phyloP scores from a whole-genome alignment of 805 yeast genomes.

The Metschnikowia amazonensis region DNA sequence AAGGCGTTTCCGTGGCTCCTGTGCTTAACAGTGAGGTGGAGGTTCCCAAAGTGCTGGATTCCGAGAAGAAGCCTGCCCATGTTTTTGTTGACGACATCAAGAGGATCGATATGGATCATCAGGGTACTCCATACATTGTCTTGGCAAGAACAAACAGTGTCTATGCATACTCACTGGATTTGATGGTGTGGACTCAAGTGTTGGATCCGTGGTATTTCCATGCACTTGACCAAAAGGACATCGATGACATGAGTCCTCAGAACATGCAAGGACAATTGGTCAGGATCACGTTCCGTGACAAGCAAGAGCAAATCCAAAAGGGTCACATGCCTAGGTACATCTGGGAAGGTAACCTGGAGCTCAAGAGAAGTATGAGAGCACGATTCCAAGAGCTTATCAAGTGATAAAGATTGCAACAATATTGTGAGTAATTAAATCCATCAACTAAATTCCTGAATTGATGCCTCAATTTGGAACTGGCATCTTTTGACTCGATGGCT shows the following conservation, averaged over 20 bases:
- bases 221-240: conserved; percentile 11
- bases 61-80: conserved; percentile 1
- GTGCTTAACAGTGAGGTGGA: conserved; percentile 38
- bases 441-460: too few species aligned
- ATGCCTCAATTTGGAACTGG: background rate
- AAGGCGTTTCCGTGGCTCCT: conserved; percentile 51
- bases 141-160: conserved; percentile 34
- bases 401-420: background rate
- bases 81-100: conserved; percentile 12
- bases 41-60: conserved; percentile 7
- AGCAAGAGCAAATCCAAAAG: conserved; percentile 8
- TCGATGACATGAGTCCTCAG: background rate
- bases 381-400: conserved; percentile 12
- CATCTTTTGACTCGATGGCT: background rate
- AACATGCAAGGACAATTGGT: conserved; percentile 1
- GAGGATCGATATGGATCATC: conserved; percentile 30
- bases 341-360: conserved; percentile 9
- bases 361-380: conserved; percentile 10
- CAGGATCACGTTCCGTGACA: conserved; percentile 1
- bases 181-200: conserved; percentile 46
- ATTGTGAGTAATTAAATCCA: too few species aligned
- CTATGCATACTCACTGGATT: conserved; percentile 38
- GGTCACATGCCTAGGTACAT: conserved; percentile 13
- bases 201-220: conserved; percentile 44
- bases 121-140: conserved; percentile 43